Percentiles rank a stretch among this genome's conserved stretches.
Conservation (phyloP, 305 asterid species). For the Fraxinus albicans region DNA sequence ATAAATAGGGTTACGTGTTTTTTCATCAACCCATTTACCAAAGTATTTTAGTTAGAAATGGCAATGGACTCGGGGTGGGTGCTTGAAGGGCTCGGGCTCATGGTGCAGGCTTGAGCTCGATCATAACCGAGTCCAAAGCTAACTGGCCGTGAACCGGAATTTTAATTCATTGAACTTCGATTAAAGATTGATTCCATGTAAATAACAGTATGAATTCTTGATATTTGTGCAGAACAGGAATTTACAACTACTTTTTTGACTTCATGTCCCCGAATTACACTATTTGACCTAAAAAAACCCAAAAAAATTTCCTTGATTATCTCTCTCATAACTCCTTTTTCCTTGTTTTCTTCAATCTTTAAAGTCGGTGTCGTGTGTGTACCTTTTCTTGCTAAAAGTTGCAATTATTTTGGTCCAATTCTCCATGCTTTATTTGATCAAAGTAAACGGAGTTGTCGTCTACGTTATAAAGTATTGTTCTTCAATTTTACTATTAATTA, state of each 20-base stretch:
- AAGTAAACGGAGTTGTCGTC: neutral
- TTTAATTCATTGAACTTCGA: neutral
- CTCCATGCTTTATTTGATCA: conserved; percentile 19
- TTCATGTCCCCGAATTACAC: neutral
- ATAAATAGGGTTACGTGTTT: too few species aligned
- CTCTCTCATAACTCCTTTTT: neutral
- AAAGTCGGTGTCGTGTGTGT: neutral
- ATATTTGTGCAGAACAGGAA: neutral
- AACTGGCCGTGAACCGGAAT: neutral
- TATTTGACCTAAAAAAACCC: neutral
- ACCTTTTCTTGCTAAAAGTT: neutral
- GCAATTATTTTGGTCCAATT: conserved; percentile 4
- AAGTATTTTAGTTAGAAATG: neutral
- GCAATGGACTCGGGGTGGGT: neutral
- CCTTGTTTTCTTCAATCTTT: conserved; percentile 4
- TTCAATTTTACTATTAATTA: neutral
- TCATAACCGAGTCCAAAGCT: too few species aligned
- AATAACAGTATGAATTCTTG: neutral
- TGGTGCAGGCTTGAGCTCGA: neutral
- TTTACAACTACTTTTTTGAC: neutral
- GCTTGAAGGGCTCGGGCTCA: too few species aligned
- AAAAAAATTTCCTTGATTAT: neutral
- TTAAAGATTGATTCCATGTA: neutral
- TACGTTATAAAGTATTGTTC: neutral
- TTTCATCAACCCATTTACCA: neutral